Evolutionary conservation across 176 grass and related monocot genomes (phyloP), one percentile per base, ranked within the genome.

Genomic region (Thalia dealbata): DNA sequence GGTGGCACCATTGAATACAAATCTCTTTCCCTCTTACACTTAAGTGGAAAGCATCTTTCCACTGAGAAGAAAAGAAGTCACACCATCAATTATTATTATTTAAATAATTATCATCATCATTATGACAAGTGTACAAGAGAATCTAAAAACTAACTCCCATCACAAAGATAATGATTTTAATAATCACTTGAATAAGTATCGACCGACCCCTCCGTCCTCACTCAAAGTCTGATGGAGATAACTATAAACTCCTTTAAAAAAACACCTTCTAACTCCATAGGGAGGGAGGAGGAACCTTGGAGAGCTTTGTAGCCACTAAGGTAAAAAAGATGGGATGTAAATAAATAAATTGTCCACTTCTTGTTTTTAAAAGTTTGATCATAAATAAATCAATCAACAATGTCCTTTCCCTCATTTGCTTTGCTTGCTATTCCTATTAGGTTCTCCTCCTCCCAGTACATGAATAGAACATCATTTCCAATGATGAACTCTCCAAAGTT

Each of bases 271-370:
- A 67, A 63, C 60, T 27, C 32, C 18, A n/a, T 1, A 68, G 65
- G n/a, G n/a, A n/a, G n/a, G n/a, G n/a, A n/a, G n/a, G n/a, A n/a
- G n/a, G 65, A 44, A 23, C 65, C 65, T 45, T 38, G 1, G 15
- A 13, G 21, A 68, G n/a, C 65, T 68, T 68, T 68, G 22, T n/a
- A 44, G 19, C 65, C 65, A 68, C 65, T 68, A 12, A 42, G 19
- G 19, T 19, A 19, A 14, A 42, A 23, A 64, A 30, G 14, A 24
- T 28, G 5, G 21, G 1, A 21, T 56, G 54, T 19, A 21, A 56
- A 8, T 21, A 56, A n/a, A 23, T 10, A 23, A 2, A 5, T 22
- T 23, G 8, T 60, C 21, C 22, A 10, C 9, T n/a, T 5, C 21
- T 14, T 28, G 10, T 32, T 28, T 30, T n/a, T n/a, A n/a, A n/a